Conservation (phyloP, 2,329 filamentous ascomycete genomes). For the Diaporthe batatas region DNA sequence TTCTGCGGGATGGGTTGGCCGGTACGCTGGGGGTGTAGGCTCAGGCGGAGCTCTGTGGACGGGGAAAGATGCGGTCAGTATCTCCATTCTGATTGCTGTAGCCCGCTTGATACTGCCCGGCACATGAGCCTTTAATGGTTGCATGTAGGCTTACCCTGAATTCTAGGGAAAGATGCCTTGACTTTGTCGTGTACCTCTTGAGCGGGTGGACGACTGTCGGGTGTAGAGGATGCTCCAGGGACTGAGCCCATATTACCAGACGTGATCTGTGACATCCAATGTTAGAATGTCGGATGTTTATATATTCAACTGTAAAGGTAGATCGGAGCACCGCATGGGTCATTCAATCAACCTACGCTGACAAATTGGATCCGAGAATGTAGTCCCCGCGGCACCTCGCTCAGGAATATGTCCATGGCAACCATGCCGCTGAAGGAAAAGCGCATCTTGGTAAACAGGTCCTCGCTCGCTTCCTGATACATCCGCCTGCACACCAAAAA, state of each 20-base stretch:
- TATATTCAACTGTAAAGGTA: no score
- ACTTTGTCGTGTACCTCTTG: background rate
- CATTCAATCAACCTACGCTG: background rate
- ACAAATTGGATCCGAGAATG: background rate
- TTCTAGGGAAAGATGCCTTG: background rate
- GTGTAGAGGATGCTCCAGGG: fast-evolving
- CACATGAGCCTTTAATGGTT: no score
- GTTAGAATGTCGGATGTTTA: no score
- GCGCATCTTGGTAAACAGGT: constrained; percentile 16
- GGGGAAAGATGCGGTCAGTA: background rate
- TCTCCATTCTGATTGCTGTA: background rate
- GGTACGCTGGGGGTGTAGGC: background rate
- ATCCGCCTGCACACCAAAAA: constrained; percentile 31
- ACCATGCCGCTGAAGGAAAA: constrained; percentile 10
- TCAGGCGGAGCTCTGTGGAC: constrained; percentile 21
- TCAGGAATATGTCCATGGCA: background rate
- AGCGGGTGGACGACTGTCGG: background rate
- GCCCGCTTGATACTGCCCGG: background rate
- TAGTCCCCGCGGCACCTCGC: background rate
- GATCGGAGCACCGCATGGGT: no score
- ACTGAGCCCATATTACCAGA: background rate
- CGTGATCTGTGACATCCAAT: background rate
- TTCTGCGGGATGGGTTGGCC: background rate
- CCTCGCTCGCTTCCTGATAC: constrained; percentile 25
- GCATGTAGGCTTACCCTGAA: background rate